These are phyloP conservation scores for Citropsis articulata DNA, from an alignment of 345 rosid genomes.

Conservation along the genomic window DNA sequence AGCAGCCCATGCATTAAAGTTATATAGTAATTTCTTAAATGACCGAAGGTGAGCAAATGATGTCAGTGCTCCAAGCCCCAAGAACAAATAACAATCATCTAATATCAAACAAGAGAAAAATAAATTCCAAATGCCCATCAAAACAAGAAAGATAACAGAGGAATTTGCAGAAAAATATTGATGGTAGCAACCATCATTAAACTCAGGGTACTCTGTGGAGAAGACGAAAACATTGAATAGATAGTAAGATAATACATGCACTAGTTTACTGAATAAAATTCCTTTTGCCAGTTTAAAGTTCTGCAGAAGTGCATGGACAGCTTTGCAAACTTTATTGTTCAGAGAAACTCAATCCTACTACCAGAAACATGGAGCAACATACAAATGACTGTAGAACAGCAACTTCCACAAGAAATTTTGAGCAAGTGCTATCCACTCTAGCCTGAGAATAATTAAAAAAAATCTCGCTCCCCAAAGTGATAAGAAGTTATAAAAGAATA, in stretches of 20 bases:
- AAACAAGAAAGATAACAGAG: neutral
- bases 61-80: neutral
- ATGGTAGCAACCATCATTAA: neutral
- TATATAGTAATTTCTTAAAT: too few relatives aligned
- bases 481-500: conserved; percentile 24
- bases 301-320: conserved; percentile 16
- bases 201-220: neutral
- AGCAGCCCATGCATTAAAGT: too few relatives aligned
- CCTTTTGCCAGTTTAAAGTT: conserved; percentile 10
- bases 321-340: conserved; percentile 26
- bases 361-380: conserved; percentile 21
- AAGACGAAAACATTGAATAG: neutral
- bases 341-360: conserved; percentile 20
- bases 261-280: conserved; percentile 10
- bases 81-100: neutral
- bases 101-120: neutral
- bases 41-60: too few relatives aligned
- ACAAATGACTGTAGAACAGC: conserved; percentile 20
- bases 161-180: neutral
- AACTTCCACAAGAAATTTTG: conserved; percentile 14
- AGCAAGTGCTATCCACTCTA: conserved; percentile 13
- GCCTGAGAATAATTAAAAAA: conserved; percentile 10
- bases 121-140: neutral
- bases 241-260: conserved; percentile 5
- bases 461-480: conserved; percentile 1